A percentile compares a stretch with the other conserved stretches of the same genome.
Conservation (phyloP, 768 basidiomycete species). For the Lanmaoa pseudosensibilis region DNA sequence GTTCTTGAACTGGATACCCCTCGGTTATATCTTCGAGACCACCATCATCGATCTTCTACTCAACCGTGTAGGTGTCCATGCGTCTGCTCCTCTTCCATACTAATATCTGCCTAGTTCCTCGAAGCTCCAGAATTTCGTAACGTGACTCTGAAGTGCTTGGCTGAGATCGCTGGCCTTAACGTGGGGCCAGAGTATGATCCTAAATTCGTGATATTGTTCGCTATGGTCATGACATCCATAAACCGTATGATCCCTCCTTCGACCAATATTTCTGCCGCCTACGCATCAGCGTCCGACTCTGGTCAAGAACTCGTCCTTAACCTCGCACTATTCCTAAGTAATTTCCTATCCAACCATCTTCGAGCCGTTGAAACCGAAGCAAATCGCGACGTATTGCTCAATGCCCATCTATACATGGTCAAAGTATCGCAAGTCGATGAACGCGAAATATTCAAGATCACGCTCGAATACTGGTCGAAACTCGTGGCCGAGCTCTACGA, state of each 20-base stretch:
- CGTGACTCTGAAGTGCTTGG: slow-evolving; percentile 92
- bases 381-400: slow-evolving; percentile 90
- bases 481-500: slow-evolving; percentile 96
- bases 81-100: slow-evolving; percentile 9
- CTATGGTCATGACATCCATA: slow-evolving; percentile 96
- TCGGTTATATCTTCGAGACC: slow-evolving; percentile 99
- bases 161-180: slow-evolving; percentile 92
- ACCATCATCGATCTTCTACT: slow-evolving; percentile 93
- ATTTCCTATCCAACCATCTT: slow-evolving; percentile 92
- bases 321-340: slow-evolving; percentile 94
- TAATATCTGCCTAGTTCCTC: slow-evolving; percentile 65
- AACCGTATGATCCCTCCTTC: slow-evolving; percentile 96
- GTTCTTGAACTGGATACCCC: slow-evolving; percentile 98
- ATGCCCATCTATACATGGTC: slow-evolving; percentile 97
- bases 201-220: slow-evolving; percentile 97
- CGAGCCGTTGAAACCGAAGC: slow-evolving; percentile 90
- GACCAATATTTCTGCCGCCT: slow-evolving; percentile 93
- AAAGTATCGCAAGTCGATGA: slow-evolving; percentile 98
- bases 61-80: slow-evolving; percentile 65
- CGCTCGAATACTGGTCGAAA: slow-evolving; percentile 96
- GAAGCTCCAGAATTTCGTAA: slow-evolving; percentile 97
- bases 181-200: slow-evolving; percentile 97
- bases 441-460: slow-evolving; percentile 99
- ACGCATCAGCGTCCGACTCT: slow-evolving; percentile 82
- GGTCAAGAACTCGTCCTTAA: slow-evolving; percentile 98